These are phyloP conservation scores for Naganishia sp. DNA, from an alignment of 1,284 basidiomycete species.

Conservation along the genomic window DNA sequence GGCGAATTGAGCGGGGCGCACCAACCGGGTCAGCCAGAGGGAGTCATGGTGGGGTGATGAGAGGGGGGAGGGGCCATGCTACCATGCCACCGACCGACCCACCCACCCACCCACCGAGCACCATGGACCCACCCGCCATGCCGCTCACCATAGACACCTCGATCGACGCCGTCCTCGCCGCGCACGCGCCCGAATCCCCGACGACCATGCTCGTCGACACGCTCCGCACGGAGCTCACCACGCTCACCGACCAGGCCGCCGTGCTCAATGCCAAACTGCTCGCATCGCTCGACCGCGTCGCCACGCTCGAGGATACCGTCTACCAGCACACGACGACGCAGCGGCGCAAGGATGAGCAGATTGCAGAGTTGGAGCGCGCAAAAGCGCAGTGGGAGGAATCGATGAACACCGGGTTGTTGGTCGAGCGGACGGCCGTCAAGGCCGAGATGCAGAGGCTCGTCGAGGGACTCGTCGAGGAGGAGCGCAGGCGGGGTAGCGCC, in stretches of 20 bases:
- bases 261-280: slow-evolving; percentile 92
- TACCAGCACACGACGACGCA: slow-evolving; percentile 53
- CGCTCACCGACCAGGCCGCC: slow-evolving; percentile 84
- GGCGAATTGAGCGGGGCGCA: not conserved
- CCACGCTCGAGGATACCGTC: slow-evolving; percentile 88
- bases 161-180: not conserved
- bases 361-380: slow-evolving; percentile 67
- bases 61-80: not conserved
- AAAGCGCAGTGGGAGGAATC: slow-evolving; percentile 55
- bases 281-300: slow-evolving; percentile 83
- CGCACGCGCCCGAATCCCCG: slow-evolving; percentile 51
- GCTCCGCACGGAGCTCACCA: slow-evolving; percentile 75
- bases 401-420: slow-evolving; percentile 73
- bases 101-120: not conserved
- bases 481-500: slow-evolving; percentile 83
- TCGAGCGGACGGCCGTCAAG: slow-evolving; percentile 88
- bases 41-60: too few species aligned
- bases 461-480: slow-evolving; percentile 91
- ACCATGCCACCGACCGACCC: not conserved
- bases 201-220: slow-evolving; percentile 65
- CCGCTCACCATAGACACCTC: not conserved
- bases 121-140: not conserved
- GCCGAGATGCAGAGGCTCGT: slow-evolving; percentile 90
- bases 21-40: not conserved
- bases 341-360: slow-evolving; percentile 71